phyloP scores from a whole-genome alignment of 441 rosid species.

The Gossypium schwendimanii region DNA sequence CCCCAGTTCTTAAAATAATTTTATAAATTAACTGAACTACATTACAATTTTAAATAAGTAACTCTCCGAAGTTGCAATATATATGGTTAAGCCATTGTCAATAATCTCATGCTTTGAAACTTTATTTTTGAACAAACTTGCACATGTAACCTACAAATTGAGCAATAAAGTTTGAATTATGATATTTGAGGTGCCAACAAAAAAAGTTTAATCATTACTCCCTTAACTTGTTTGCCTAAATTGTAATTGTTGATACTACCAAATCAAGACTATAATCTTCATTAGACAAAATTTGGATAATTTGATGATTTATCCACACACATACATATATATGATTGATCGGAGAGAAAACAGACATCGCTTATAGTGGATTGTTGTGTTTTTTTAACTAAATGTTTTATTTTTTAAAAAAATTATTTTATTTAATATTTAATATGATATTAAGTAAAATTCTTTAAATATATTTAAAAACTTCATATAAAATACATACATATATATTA shows the following conservation, averaged over 20 bases:
- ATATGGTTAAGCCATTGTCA: not conserved
- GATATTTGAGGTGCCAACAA: no score
- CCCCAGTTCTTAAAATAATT: not conserved
- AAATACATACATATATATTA: no score
- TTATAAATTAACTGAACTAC: not conserved
- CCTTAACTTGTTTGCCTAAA: not conserved
- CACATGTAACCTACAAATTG: not conserved
- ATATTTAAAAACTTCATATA: no score
- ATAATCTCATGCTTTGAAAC: not conserved
- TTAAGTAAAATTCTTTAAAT: no score
- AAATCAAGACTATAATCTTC: not conserved
- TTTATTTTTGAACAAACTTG: not conserved
- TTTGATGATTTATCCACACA: not conserved
- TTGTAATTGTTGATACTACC: not conserved
- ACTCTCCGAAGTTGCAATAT: not conserved
- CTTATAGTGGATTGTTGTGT: no score
- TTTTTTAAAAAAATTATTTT: not conserved
- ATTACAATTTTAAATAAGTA: not conserved
- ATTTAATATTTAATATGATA: not conserved
- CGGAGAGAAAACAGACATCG: no score
- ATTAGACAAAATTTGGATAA: not conserved
- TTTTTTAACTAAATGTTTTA: no score
- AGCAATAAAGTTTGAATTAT: no score
- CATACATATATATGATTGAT: no score
- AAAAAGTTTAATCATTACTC: no score